These are phyloP conservation scores for Aspergillus hiratsukae DNA, from an alignment of 2,329 filamentous ascomycete genomes.

Conservation along the genomic window DNA sequence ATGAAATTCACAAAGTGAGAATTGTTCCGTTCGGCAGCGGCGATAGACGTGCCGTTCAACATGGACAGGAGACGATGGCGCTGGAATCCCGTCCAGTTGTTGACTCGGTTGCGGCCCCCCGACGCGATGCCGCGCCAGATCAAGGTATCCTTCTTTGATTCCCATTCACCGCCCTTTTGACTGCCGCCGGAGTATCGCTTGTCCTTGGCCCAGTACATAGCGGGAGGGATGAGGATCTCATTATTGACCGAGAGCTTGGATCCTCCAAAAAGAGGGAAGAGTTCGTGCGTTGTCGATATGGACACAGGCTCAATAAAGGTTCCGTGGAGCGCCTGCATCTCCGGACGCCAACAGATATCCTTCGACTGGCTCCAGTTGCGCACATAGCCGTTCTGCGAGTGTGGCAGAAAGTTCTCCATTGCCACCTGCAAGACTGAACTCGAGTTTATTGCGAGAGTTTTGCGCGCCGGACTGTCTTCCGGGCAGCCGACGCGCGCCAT, in stretches of 20 bases:
- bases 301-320: conserved; percentile 48
- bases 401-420: conserved; percentile 28
- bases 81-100: conserved; percentile 69
- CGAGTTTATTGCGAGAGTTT: conserved; percentile 22
- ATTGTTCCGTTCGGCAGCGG: conserved; percentile 42
- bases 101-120: conserved; percentile 42
- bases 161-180: conserved; percentile 38
- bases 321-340: conserved; percentile 45
- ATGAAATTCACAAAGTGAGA: conserved; percentile 28
- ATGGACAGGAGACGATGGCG: conserved; percentile 71
- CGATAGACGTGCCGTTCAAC: conserved; percentile 62
- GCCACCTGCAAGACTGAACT: conserved; percentile 29
- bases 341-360: conserved; percentile 44
- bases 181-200: conserved; percentile 40
- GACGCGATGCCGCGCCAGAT: conserved; percentile 48
- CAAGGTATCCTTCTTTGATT: conserved; percentile 36
- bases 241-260: conserved; percentile 50
- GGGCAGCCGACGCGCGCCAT: conserved; percentile 39
- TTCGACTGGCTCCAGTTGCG: conserved; percentile 44
- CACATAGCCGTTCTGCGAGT: conserved; percentile 44
- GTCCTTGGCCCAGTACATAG: conserved; percentile 47
- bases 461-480: conserved; percentile 12
- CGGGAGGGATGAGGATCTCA: conserved; percentile 48
- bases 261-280: conserved; percentile 49
- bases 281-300: conserved; percentile 38